A percentile compares a stretch with the other conserved stretches of the same genome.
These are phyloP conservation scores for Beta vulgaris DNA, from an alignment of 148 eudicot genomes.

Conservation along the genomic window DNA sequence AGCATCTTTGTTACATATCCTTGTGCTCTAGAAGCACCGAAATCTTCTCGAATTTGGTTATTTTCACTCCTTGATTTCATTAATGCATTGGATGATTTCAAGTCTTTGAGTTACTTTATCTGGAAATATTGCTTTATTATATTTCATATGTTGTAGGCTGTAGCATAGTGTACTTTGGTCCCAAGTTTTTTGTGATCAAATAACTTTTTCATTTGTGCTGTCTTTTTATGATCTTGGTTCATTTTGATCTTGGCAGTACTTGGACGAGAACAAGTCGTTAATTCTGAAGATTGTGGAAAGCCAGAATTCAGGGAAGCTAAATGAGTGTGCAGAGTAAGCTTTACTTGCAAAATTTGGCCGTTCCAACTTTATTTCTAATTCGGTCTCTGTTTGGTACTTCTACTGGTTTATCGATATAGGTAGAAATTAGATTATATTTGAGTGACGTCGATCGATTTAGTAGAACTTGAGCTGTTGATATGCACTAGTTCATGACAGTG, in stretches of 20 bases:
- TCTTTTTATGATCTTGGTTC: neutral
- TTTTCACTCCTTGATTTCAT: neutral
- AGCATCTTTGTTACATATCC: neutral
- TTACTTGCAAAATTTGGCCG: neutral
- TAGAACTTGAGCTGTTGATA: too few species aligned
- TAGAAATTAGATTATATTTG: neutral
- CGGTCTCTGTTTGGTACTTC: neutral
- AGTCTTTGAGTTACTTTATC: neutral
- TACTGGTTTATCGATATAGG: neutral
- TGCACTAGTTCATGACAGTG: too few species aligned
- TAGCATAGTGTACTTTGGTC: neutral
- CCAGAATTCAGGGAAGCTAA: slow-evolving; percentile 86
- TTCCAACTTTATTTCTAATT: neutral
- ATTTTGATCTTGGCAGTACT: slow-evolving; percentile 48
- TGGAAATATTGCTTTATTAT: neutral
- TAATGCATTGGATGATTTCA: neutral
- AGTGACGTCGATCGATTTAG: too few species aligned
- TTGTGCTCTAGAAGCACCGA: neutral
- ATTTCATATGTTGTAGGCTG: neutral
- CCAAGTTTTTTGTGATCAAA: too few species aligned
- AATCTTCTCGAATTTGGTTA: neutral
- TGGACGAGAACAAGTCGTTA: slow-evolving; percentile 97
- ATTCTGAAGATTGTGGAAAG: slow-evolving; percentile 98
- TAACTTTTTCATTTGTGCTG: neutral
- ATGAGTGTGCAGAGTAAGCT: slow-evolving; percentile 98